Percentiles rank a stretch among this genome's conserved stretches.
phyloP scores from a whole-genome alignment of 495 filamentous ascomycete genomes.

The Immersiella caudata region DNA sequence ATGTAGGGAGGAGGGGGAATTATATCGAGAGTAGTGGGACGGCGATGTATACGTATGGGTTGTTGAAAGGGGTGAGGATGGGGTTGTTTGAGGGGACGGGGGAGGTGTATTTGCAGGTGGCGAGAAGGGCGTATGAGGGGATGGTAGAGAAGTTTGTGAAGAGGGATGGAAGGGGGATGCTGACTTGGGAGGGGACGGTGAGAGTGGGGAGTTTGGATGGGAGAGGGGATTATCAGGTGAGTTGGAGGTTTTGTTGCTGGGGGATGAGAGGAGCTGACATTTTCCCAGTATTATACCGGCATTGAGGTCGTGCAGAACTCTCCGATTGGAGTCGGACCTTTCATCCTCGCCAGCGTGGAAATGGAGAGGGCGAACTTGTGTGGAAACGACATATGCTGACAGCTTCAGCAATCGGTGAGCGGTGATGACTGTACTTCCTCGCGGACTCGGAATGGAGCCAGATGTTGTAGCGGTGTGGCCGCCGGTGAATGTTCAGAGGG shows the following conservation, averaged over 20 bases:
- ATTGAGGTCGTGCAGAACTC: slow-evolving; percentile 19
- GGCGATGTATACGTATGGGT: slow-evolving; percentile 62
- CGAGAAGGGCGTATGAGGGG: slow-evolving; percentile 33
- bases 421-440: no score
- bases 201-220: slow-evolving; percentile 57
- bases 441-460: no score
- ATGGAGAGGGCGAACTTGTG: slow-evolving; percentile 14
- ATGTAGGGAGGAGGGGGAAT: slow-evolving; percentile 51
- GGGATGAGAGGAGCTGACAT: no score
- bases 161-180: slow-evolving; percentile 39
- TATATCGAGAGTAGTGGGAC: slow-evolving; percentile 64
- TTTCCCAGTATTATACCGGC: slow-evolving; percentile 19
- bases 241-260: no score
- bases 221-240: slow-evolving; percentile 50
- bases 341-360: slow-evolving; percentile 19
- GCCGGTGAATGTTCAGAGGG: no score
- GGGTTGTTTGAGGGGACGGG: slow-evolving; percentile 33
- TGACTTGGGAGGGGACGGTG: slow-evolving; percentile 59
- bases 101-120: slow-evolving; percentile 38
- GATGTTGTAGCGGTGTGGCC: no score
- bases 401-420: no score
- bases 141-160: slow-evolving; percentile 43
- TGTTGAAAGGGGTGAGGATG: slow-evolving; percentile 55
- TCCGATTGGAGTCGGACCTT: slow-evolving; percentile 13
- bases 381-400: neutral